phyloP scores from a whole-genome alignment of 257 asterid genomes.

The Nicotiana tomentosiformis region DNA sequence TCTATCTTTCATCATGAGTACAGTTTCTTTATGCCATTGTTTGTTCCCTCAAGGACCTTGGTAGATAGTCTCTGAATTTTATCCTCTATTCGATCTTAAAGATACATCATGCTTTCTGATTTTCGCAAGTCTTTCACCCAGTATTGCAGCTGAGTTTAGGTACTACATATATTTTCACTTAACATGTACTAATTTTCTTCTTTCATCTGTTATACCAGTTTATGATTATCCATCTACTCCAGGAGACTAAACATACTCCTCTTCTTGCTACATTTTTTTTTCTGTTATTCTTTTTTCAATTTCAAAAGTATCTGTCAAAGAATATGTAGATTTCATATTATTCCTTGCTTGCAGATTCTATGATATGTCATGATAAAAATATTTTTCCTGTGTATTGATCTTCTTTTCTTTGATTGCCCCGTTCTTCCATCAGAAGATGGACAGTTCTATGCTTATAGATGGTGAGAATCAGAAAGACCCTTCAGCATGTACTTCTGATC shows the following conservation, averaged over 20 bases:
- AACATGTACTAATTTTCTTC: not conserved
- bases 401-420: slow-evolving; percentile 17
- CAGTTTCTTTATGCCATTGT: not conserved
- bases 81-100: not conserved
- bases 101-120: not conserved
- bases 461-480: slow-evolving; percentile 55
- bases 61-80: not conserved
- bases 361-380: not conserved
- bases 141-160: not conserved
- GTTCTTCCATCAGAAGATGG: slow-evolving; percentile 62
- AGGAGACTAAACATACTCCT: not conserved
- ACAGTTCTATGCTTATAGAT: slow-evolving; percentile 52
- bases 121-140: not conserved
- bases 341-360: not conserved
- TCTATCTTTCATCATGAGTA: slow-evolving; percentile 6
- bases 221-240: not conserved
- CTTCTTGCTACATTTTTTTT: not conserved
- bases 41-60: not conserved
- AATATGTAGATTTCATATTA: not conserved
- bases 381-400: not conserved
- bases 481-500: slow-evolving; percentile 40
- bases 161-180: not conserved
- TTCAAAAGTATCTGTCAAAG: not conserved
- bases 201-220: not conserved
- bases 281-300: not conserved